Base-by-base conservation (phyloP, 176 grass and related monocot genomes). In the Triticum dicoccoides region DNA sequence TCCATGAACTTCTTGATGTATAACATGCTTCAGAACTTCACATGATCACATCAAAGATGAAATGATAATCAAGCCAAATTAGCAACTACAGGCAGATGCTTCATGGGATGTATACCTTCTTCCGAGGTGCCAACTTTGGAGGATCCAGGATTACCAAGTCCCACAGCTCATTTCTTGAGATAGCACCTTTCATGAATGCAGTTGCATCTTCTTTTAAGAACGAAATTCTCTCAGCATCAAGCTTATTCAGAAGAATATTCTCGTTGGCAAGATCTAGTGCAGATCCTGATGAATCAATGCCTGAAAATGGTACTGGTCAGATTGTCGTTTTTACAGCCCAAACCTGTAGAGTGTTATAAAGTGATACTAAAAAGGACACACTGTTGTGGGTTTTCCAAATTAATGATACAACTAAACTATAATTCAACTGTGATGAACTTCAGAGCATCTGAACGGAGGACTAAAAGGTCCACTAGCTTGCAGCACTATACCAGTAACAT, bases 101-200 rank as follows among this genome's bases (percentile, higher is more conserved):
- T 5, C 23, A 32, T 63, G 54, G 37, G 25, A 82, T n/a, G 82
- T 59, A 20, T 79, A 98, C 96, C 93, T 96, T 98, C 83, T 89
- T 98, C 56, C 90, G 83, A 38, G 96, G 96, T 75, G 93, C 96
- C 82, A 98, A 83, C 83, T 98, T 98, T 83, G 96, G 93, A 84
- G 96, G 96, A 66, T 98, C 96, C 72, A 98, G 92, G 63, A 98
- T 91, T 85, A 98, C 92, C 69, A 94, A 58, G 38, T 98, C 93
- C 93, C 93, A 98, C 32, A 87, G 54, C 80, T 98, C 92, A 80
- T 96, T 88, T 92, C 83, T 80, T 52, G 85, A 90, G 59, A 92
- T 84, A 80, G 96, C 90, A 62, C 81, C 80, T 92, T 91, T 96
- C 93, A 96, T 94, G 74, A 98, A 98, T 82, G 84, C 76, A 84